These are phyloP conservation scores for Cydonia oblonga DNA, from an alignment of 331 rosid species.

Conservation along the genomic window DNA sequence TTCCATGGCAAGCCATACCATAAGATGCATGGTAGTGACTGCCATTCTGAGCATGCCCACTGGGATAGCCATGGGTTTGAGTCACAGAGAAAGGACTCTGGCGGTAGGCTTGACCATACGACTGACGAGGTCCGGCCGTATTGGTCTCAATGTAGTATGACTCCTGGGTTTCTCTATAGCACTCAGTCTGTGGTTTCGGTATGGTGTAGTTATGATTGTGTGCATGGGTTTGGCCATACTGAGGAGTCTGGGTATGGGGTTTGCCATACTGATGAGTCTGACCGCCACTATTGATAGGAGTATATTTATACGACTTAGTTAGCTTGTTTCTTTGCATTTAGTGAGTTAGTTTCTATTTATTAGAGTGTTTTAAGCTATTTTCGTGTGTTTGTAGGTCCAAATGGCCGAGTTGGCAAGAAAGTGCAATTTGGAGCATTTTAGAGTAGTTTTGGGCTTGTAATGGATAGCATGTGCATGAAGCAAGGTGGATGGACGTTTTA, in stretches of 20 bases:
- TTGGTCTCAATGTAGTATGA: neutral
- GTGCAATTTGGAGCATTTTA: no score
- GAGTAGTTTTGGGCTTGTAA: no score
- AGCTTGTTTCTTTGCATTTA: no score
- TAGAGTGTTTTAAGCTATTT: no score
- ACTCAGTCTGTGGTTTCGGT: neutral
- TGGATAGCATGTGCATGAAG: no score
- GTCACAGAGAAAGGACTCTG: neutral
- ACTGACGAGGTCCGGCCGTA: neutral
- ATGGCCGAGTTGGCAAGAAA: no score
- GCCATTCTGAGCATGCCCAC: neutral
- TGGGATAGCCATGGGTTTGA: neutral
- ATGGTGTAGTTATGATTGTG: neutral
- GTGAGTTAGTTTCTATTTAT: no score
- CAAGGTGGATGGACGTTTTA: no score
- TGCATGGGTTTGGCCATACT: neutral
- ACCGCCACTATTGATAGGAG: neutral
- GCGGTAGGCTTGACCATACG: neutral
- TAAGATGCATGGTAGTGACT: neutral
- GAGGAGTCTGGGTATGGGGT: neutral
- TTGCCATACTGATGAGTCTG: neutral
- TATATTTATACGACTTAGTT: no score
- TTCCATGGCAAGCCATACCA: neutral
- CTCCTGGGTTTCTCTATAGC: neutral
- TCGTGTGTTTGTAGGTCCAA: no score